Base-by-base conservation (phyloP, 371 early-diverging fungal genomes). In the Capillidium heterosporum region DNA sequence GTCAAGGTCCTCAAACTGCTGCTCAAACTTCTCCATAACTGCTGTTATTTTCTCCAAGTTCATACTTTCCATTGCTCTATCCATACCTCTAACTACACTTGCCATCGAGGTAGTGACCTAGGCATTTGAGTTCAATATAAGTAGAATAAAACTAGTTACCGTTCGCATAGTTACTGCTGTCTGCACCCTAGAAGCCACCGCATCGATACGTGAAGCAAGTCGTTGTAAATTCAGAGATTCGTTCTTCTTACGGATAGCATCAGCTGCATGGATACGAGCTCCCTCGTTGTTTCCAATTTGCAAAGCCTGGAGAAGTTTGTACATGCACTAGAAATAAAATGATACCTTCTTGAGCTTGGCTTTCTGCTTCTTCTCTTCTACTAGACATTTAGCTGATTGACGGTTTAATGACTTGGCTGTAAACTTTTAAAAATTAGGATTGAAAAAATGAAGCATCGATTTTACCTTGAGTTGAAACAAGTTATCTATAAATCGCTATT, bases 201-300 rank as follows among this genome's bases (percentile, higher is more conserved):
- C 95, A 65, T 95, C 95, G 56, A 97, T 84, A 42, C 95, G 78
- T 49, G 89, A 88, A 19, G 88, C 73, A 32, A 97, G 74, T 57
- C 85, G 75, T 32, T 92, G 71, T 32, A 93, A 62, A 64, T 97
- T 91, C 35, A 95, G 71, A 1, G 83, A 62, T 68, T 95, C 95
- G 61, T 86, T 93, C 78, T 93, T 91, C 69, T 97, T 97, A 63
- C 97, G 77, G 61, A 97, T 97, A n/a, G 92, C 93, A 63, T 93
- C 92, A 5, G 86, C 77, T 1, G 93, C 95, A 63, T 92, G 88
- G 59, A 97, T 84, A 61, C 87, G 81, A 13, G 97, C 95, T 0
- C 88, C 88, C 63, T 94, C 97, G 70, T 77, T 80, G 63, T 95
- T 91, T 23, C 89, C 87, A 66, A 86, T 81, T 70, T 91, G 86